Conservation (phyloP, 2,329 filamentous ascomycete genomes). For the Mollisiaceae sp. region DNA sequence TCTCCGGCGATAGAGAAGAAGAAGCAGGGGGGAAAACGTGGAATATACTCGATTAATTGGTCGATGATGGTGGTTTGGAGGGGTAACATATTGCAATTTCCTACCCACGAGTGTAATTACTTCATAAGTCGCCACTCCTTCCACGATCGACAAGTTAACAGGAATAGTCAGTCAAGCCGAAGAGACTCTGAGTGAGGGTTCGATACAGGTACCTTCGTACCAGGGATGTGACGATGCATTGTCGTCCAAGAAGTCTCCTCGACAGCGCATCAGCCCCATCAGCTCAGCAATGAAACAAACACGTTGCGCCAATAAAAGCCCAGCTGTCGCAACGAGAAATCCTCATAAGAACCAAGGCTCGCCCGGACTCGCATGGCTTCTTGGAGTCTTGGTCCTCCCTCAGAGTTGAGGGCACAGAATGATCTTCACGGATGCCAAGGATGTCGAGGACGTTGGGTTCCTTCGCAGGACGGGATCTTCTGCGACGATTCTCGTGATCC, state of each 20-base stretch:
- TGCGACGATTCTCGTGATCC: neutral
- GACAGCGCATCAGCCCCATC: neutral
- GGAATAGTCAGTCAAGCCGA: neutral
- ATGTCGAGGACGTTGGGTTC: neutral
- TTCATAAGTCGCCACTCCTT: neutral
- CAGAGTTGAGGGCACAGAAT: neutral
- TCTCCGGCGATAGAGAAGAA: neutral
- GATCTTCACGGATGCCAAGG: conserved; percentile 9
- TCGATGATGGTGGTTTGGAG: neutral
- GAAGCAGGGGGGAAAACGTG: neutral
- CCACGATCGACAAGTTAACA: neutral
- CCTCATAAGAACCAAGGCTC: conserved; percentile 11
- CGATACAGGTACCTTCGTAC: neutral
- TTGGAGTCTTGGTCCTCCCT: conserved; percentile 1
- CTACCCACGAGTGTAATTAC: neutral
- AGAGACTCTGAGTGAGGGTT: neutral
- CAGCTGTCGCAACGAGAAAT: neutral
- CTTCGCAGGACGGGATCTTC: no score
- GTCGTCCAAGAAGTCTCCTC: conserved; percentile 2
- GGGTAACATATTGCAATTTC: conserved; percentile 3
- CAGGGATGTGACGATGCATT: conserved; percentile 4
- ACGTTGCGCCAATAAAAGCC: conserved; percentile 11
- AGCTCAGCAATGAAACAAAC: conserved; percentile 11
- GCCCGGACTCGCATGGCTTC: conserved; percentile 8
- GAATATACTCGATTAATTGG: neutral